Evolutionary conservation across 2,329 filamentous ascomycete species (phyloP).

Genomic region (Calonectria multiphialidica): DNA sequence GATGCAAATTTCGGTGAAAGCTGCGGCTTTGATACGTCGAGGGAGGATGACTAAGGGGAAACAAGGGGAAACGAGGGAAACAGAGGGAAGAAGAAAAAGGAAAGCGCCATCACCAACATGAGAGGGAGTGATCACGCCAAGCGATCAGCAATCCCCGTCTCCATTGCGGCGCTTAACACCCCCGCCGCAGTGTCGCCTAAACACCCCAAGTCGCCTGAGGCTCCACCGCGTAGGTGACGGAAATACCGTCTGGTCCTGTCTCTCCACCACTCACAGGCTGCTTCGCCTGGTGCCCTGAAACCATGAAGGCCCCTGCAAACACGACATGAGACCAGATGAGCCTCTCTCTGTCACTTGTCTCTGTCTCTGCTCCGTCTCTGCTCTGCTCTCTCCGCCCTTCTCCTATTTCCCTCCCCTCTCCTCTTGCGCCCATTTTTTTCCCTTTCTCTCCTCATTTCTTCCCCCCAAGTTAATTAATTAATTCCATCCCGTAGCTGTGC

Average conservation of each 20-base stretch:
- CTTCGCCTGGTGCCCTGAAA: constrained; percentile 43
- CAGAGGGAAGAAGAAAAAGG: neutral
- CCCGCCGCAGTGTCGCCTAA: neutral
- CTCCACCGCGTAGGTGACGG: neutral
- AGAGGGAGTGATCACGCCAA: neutral
- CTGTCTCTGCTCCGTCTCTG: constrained; percentile 10
- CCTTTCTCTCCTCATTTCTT: no score
- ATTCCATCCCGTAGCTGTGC: constrained; percentile 16
- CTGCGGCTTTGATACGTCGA: neutral
- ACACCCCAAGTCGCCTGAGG: neutral
- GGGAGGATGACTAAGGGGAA: neutral
- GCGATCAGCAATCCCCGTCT: neutral
- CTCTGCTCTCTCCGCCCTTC: constrained; percentile 7
- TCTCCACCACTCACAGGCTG: constrained; percentile 32
- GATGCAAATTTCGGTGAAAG: neutral
- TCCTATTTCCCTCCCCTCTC: neutral
- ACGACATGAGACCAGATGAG: constrained; percentile 20
- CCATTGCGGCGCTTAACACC: constrained; percentile 9
- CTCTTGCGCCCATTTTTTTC: neutral
- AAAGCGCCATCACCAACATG: neutral
- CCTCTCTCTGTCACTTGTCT: neutral
- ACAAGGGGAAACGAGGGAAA: neutral
- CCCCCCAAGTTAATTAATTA: constrained; percentile 23
- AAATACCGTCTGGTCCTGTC: neutral
- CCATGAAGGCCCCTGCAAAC: constrained; percentile 40